phyloP scores from a whole-genome alignment of 2,329 filamentous ascomycete genomes.

The Emmonsiellopsis sp. region DNA sequence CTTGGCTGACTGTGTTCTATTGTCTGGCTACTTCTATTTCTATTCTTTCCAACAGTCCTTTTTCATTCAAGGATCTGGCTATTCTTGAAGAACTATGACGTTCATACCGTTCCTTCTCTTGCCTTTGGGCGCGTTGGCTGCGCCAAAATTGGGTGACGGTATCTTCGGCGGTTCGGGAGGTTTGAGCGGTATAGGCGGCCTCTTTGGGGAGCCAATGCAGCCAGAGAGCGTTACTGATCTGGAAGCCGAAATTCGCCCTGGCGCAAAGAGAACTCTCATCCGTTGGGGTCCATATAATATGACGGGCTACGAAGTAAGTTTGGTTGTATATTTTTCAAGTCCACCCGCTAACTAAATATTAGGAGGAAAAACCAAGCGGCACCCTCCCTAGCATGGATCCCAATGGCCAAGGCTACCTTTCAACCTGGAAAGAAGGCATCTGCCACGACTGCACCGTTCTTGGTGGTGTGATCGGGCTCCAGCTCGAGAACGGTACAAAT shows the following conservation, averaged over 20 bases:
- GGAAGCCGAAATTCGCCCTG: background rate
- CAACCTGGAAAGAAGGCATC: background rate
- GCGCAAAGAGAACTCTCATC: background rate
- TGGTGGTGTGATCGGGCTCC: background rate
- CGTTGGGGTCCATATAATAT: background rate
- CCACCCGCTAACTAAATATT: background rate
- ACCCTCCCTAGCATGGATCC: slow-evolving; percentile 1
- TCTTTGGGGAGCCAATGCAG: background rate
- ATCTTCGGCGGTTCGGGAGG: background rate
- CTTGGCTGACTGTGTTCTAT: background rate
- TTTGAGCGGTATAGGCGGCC: background rate
- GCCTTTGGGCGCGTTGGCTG: background rate
- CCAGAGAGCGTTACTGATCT: background rate
- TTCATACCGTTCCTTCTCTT: background rate
- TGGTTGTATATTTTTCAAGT: background rate
- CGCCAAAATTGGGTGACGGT: background rate
- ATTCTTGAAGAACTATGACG: background rate
- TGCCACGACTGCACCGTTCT: slow-evolving; percentile 2
- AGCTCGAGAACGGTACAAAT: background rate
- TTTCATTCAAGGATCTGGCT: background rate
- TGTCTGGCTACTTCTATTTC: background rate
- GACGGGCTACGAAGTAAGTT: background rate
- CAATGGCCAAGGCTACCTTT: background rate
- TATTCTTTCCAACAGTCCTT: background rate
- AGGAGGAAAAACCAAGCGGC: background rate